Conservation (phyloP, 768 basidiomycete genomes). For the Pleurotus giganteus region DNA sequence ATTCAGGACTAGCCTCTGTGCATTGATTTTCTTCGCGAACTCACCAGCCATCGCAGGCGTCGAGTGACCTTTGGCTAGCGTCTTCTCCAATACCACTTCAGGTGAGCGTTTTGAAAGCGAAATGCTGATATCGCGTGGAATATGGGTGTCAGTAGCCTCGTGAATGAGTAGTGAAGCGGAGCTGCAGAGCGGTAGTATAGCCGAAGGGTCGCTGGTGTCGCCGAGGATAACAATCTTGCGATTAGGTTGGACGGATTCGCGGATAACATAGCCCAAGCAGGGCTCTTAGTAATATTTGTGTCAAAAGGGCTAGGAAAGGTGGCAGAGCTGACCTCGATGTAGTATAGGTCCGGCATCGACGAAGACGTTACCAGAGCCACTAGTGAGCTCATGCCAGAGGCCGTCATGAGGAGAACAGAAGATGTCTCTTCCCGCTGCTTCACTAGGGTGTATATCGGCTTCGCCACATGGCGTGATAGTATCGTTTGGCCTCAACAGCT, state of each 20-base stretch:
- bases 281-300: constrained; percentile 46
- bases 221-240: constrained; percentile 77
- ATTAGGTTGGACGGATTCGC: constrained; percentile 44
- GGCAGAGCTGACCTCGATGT: constrained; percentile 62
- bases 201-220: constrained; percentile 67
- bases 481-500: constrained; percentile 63
- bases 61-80: constrained; percentile 72
- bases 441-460: constrained; percentile 53
- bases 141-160: constrained; percentile 77
- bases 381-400: constrained; percentile 60
- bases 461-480: constrained; percentile 47
- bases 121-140: constrained; percentile 55
- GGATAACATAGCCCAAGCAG: constrained; percentile 77
- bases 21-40: constrained; percentile 63
- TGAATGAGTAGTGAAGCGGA: constrained; percentile 69
- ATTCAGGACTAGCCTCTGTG: constrained; percentile 67
- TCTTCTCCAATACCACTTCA: constrained; percentile 43
- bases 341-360: constrained; percentile 74
- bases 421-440: constrained; percentile 63
- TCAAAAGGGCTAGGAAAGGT: not conserved
- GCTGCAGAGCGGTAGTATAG: constrained; percentile 54
- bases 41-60: constrained; percentile 74
- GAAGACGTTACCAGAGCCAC: constrained; percentile 40
- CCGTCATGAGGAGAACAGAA: constrained; percentile 49
- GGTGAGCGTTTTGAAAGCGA: constrained; percentile 39